phyloP scores from a whole-genome alignment of 192 early-diverging fungal species.

The Rhizophagus prolifer region DNA sequence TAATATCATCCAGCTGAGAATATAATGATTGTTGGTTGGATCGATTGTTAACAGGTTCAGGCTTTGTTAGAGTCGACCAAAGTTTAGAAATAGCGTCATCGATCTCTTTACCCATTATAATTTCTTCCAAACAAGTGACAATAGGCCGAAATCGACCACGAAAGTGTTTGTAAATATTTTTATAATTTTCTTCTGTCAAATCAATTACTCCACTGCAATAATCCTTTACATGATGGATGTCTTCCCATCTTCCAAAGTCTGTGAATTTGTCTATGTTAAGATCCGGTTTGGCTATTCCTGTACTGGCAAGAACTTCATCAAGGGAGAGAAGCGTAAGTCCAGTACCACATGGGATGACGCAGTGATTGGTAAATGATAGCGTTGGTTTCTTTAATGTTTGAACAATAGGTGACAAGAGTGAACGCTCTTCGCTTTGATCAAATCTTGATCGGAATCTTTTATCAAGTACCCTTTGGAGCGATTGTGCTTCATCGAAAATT shows the following conservation, averaged over 20 bases:
- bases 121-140: constrained; percentile 5
- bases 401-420: constrained; percentile 8
- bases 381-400: neutral
- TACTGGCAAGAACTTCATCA: neutral
- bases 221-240: constrained; percentile 3
- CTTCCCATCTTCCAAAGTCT: neutral
- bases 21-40: neutral
- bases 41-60: too few relatives aligned
- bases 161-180: neutral
- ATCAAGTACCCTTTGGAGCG: neutral
- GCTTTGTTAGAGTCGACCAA: neutral
- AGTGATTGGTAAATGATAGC: neutral
- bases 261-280: constrained; percentile 1
- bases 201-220: neutral
- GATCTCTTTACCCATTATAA: neutral
- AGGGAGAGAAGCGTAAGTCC: neutral
- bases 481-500: neutral
- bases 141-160: neutral
- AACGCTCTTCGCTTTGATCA: neutral
- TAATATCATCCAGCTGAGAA: neutral
- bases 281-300: neutral
- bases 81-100: neutral
- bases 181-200: neutral
- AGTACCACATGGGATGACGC: constrained; percentile 4
- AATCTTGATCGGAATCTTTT: neutral